Base-by-base conservation (phyloP, 345 rosid genomes). In the Salix brachista region DNA sequence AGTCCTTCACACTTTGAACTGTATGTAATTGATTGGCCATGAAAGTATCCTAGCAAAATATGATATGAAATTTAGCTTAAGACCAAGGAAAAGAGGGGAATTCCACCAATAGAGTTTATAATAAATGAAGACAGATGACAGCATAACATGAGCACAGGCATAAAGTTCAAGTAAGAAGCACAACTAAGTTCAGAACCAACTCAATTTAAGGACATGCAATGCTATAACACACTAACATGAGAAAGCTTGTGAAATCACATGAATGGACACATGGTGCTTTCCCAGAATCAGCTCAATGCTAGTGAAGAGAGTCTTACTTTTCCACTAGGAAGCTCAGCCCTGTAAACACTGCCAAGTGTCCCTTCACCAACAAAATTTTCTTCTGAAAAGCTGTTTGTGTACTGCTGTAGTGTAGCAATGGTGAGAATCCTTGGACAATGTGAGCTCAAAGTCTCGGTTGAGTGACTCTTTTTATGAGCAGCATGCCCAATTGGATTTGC, bases 321-420 rank as follows among this genome's bases (percentile, higher is more conserved):
- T 76, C 94, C 90, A 78, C 88, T 88, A 19, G 94, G 97, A 82
- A 93, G 90, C 86, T 86, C 91, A 3, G 92, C 98, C 86, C 75
- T 86, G 76, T 92, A 96, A 42, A 90, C 90, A 73, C 89, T 85
- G 48, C 97, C 94, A 42, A 93, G 85, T 28, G 83, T 77, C 77
- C 96, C 99, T 85, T 92, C 88, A 52, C 99, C 98, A 50, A 96
- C 77, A 65, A 91, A 84, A 76, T 87, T 91, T 75, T 89, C 94
- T 69, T 90, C 92, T 26, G 93, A 84, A 71, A 93, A 96, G 78
- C 92, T 87, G 54, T 88, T 80, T 52, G 99, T 90, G 80, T 84
- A 88, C 76, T 90, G 92, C 88, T 96, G 99, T 82, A 96, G 97
- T 10, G 92, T 85, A 23, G 96, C 95, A 73, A 93, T 80, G 61